Percentiles rank a stretch among this genome's conserved stretches.
These are phyloP conservation scores for Rosa chinensis DNA, from an alignment of 306 rosid species.

Conservation along the genomic window DNA sequence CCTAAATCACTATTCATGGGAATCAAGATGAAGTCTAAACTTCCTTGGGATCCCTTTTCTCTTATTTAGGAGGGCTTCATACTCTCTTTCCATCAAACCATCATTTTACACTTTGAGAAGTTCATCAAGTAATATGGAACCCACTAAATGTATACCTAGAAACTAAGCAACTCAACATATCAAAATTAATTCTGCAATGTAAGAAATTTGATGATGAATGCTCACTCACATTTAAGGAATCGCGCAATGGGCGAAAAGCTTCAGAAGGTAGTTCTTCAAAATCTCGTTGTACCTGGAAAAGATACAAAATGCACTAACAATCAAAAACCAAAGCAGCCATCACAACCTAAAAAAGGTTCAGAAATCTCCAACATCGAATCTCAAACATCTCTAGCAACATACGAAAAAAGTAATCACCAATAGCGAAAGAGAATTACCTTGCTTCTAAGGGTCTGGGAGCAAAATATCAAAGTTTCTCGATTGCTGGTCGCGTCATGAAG, in stretches of 20 bases:
- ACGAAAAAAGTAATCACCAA: neutral
- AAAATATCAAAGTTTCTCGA: conserved; percentile 92
- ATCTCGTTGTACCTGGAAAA: conserved; percentile 83
- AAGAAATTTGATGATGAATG: conserved; percentile 25
- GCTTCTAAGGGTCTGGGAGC: conserved; percentile 98
- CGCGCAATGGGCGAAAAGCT: conserved; percentile 91
- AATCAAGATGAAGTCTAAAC: neutral
- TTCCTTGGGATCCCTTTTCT: neutral
- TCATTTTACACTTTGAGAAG: neutral
- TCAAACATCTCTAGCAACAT: neutral
- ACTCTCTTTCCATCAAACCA: neutral
- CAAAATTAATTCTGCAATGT: conserved; percentile 2
- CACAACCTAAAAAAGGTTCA: conserved; percentile 17
- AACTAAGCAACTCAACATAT: neutral
- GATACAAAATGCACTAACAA: conserved; percentile 29
- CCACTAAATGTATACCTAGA: neutral
- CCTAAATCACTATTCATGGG: neutral
- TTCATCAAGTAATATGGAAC: conserved; percentile 1
- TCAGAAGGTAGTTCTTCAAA: conserved; percentile 95
- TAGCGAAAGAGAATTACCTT: conserved; percentile 53
- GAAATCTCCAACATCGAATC: neutral
- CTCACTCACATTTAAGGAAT: conserved; percentile 92
- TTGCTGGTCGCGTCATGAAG: conserved; percentile 96
- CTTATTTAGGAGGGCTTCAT: too few relatives aligned
- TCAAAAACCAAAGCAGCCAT: conserved; percentile 27